Percentiles rank a stretch among this genome's conserved stretches.
Evolutionary conservation across 1,284 basidiomycete species (phyloP).

Genomic region (Malassezia psittaci): DNA sequence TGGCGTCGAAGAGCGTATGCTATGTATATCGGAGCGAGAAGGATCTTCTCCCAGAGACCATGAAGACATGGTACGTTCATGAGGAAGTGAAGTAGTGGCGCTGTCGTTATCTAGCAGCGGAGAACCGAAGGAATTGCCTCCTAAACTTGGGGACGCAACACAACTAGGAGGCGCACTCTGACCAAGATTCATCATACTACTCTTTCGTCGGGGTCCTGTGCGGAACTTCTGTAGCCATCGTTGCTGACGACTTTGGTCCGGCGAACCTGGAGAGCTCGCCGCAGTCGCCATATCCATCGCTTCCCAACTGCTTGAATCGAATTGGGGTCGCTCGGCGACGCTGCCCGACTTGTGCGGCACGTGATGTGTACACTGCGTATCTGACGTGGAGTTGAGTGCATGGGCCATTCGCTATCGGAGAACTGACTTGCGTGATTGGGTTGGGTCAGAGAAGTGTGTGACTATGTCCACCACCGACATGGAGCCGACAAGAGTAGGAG

Average conservation of each 20-base stretch:
- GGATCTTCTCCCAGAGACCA: conserved; percentile 1
- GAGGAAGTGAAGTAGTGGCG: background rate
- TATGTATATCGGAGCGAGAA: background rate
- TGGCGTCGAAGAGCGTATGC: background rate
- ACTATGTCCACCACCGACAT: conserved; percentile 13
- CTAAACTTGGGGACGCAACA: background rate
- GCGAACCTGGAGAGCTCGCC: background rate
- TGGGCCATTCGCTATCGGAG: conserved; percentile 9
- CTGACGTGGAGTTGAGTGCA: background rate
- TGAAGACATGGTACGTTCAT: background rate
- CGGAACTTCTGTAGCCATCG: conserved; percentile 1
- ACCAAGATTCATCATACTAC: conserved; percentile 1
- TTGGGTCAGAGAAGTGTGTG: background rate
- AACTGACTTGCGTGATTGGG: background rate
- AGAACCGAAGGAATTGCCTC: background rate
- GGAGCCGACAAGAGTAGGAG: conserved; percentile 47
- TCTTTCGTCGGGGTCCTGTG: background rate
- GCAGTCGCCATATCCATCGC: conserved; percentile 3
- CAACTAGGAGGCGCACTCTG: background rate
- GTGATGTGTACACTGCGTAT: background rate
- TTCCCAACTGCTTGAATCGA: background rate
- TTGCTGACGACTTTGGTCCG: background rate
- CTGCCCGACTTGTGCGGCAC: background rate
- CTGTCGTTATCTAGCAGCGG: background rate
- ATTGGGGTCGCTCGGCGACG: background rate